These are phyloP conservation scores for Lathyrus sativus DNA, from an alignment of 306 rosid species.

Conservation along the genomic window DNA sequence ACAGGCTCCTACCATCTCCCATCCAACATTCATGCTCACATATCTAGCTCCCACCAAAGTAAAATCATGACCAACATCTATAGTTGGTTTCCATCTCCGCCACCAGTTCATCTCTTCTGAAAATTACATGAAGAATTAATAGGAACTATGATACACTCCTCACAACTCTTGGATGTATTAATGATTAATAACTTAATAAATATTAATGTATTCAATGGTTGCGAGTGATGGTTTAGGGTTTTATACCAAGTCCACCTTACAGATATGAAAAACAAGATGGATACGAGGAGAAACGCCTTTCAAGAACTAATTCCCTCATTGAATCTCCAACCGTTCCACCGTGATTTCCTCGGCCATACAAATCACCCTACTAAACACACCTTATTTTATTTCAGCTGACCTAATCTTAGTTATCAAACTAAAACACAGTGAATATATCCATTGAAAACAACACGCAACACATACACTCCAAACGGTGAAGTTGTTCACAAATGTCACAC, in stretches of 20 bases:
- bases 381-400: conserved; percentile 14
- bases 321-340: conserved; percentile 7
- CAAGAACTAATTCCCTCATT: conserved; percentile 3
- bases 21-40: background rate
- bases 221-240: background rate
- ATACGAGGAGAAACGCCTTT: background rate
- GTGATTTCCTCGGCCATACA: background rate
- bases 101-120: background rate
- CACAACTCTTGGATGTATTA: background rate
- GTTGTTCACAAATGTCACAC: conserved; percentile 15
- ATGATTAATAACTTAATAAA: background rate
- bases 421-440: conserved; percentile 3
- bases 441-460: background rate
- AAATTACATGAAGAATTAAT: background rate
- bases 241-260: background rate
- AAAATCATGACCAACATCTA: background rate
- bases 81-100: background rate
- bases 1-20: background rate
- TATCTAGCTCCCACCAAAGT: conserved; percentile 3
- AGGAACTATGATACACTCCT: background rate
- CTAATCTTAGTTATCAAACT: background rate
- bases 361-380: conserved; percentile 10
- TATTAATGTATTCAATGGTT: background rate
- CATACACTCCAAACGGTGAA: conserved; percentile 16
- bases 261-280: background rate